Percentiles rank a stretch among this genome's conserved stretches.
phyloP scores from a whole-genome alignment of 75 land plant genomes.

The Pseudotsuga menziesii region DNA sequence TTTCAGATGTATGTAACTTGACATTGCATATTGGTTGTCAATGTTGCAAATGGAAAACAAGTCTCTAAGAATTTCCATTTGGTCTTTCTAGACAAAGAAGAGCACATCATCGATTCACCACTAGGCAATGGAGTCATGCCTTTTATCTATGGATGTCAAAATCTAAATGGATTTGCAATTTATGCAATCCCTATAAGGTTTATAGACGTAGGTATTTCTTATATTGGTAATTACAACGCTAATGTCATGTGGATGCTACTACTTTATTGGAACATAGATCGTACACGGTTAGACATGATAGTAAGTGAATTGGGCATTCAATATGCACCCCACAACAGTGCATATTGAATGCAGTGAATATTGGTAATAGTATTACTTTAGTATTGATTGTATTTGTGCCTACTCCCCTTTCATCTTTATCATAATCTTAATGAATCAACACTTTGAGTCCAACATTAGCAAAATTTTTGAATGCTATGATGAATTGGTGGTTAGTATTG shows the following conservation, averaged over 20 bases:
- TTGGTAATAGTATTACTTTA: too few species aligned
- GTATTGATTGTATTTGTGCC: too few species aligned
- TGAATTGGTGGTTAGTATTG: too few species aligned
- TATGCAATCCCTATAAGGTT: slow-evolving; percentile 29
- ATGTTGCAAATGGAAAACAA: slow-evolving; percentile 12
- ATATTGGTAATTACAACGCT: slow-evolving; percentile 27
- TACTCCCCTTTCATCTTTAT: too few species aligned
- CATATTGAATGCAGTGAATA: too few species aligned
- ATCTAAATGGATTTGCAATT: slow-evolving; percentile 22
- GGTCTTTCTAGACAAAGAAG: slow-evolving; percentile 12
- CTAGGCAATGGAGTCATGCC: slow-evolving; percentile 28
- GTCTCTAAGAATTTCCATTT: slow-evolving; percentile 33
- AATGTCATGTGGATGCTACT: slow-evolving; percentile 36
- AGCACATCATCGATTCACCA: slow-evolving; percentile 18
- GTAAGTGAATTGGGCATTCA: too few species aligned
- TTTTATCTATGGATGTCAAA: slow-evolving; percentile 23
- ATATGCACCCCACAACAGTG: too few species aligned
- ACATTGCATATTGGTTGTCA: slow-evolving; percentile 27
- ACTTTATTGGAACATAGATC: too few species aligned
- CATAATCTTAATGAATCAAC: too few species aligned
- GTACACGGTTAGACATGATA: too few species aligned
- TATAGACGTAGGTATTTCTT: slow-evolving; percentile 25
- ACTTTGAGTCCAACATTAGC: too few species aligned
- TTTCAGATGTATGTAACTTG: slow-evolving; percentile 34
- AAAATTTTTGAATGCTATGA: too few species aligned